These are phyloP conservation scores for Rosa multiflora DNA, from an alignment of 306 rosid genomes.

Conservation along the genomic window DNA sequence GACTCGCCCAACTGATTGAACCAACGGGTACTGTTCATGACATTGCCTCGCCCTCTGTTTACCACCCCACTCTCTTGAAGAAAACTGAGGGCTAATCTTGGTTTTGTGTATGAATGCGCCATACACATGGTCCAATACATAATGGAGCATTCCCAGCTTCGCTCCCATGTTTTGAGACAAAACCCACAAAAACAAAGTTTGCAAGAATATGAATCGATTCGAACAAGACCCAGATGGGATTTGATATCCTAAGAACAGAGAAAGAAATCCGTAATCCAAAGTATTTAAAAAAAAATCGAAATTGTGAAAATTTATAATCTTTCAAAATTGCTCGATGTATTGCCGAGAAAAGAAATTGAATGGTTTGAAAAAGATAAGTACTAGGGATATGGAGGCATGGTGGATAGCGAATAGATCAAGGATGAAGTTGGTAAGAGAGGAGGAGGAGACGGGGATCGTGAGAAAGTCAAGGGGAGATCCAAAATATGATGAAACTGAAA, in stretches of 20 bases:
- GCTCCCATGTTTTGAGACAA: slow-evolving; percentile 49
- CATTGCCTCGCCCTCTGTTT: slow-evolving; percentile 22
- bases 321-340: too few species aligned
- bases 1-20: too few species aligned
- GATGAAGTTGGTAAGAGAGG: too few species aligned
- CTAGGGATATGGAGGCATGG: too few species aligned
- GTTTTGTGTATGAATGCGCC: slow-evolving; percentile 93
- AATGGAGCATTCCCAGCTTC: slow-evolving; percentile 84
- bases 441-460: background rate
- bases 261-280: too few species aligned
- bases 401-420: background rate
- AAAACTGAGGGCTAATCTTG: slow-evolving; percentile 75
- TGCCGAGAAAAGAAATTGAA: too few species aligned
- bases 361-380: too few species aligned
- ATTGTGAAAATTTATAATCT: too few species aligned
- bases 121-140: slow-evolving; percentile 81
- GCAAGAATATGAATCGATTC: background rate
- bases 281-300: too few species aligned
- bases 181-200: background rate
- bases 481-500: slow-evolving; percentile 5
- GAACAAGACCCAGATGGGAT: slow-evolving; percentile 9
- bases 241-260: background rate
- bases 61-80: slow-evolving; percentile 95
- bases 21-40: too few species aligned
- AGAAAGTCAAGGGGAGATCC: slow-evolving; percentile 25